Conservation (phyloP, 192 early-diverging fungal species). For the Backusella liffmaniae region DNA sequence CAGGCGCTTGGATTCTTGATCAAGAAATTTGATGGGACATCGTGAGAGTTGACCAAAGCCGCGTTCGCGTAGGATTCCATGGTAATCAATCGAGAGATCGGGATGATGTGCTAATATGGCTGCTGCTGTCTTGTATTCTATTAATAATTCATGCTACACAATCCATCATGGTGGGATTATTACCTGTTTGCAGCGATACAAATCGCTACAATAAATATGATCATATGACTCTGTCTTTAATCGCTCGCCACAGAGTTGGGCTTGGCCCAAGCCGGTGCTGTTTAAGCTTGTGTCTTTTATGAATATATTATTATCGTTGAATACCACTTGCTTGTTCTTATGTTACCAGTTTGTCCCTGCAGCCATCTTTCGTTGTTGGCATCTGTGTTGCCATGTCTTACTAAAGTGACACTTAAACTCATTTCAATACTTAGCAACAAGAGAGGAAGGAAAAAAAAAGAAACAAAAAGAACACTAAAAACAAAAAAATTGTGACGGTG, state of each 20-base stretch:
- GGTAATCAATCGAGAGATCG: neutral
- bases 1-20: neutral
- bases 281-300: conserved; percentile 28
- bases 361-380: conserved; percentile 28
- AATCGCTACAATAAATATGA: conserved; percentile 24
- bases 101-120: conserved; percentile 18
- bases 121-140: conserved; percentile 14
- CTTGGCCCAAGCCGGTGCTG: conserved; percentile 15
- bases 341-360: conserved; percentile 31
- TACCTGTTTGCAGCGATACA: conserved; percentile 31
- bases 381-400: conserved; percentile 38
- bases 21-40: neutral
- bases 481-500: neutral
- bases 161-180: too few species aligned
- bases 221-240: conserved; percentile 16
- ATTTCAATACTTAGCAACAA: neutral
- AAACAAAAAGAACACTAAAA: neutral
- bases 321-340: too few species aligned
- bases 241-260: conserved; percentile 21
- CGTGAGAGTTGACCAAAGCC: conserved; percentile 23
- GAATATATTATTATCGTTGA: too few species aligned
- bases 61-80: conserved; percentile 16
- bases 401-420: conserved; percentile 21
- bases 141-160: neutral
- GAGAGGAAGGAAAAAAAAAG: neutral